Conservation (phyloP, 2,329 filamentous ascomycete species). For the Colletotrichum melonis region DNA sequence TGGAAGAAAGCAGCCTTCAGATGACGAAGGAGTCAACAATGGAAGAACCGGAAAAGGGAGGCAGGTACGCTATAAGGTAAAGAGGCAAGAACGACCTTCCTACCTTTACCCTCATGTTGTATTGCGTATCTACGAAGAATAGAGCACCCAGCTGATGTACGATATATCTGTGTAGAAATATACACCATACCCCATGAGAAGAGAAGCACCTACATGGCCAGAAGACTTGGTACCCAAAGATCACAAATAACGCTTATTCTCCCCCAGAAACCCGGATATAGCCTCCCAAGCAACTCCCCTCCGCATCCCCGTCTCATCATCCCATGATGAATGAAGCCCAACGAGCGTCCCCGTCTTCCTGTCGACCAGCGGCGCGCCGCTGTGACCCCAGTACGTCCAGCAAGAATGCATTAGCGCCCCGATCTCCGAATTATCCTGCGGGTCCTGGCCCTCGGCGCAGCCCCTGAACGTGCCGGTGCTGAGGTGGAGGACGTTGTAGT, state of each 20-base stretch:
- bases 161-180: too few species aligned
- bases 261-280: slow-evolving; percentile 50
- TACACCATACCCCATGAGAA: too few species aligned
- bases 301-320: slow-evolving; percentile 62
- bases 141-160: not conserved
- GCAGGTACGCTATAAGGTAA: not conserved
- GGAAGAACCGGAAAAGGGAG: not conserved
- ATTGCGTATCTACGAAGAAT: not conserved
- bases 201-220: not conserved
- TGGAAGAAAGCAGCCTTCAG: not conserved
- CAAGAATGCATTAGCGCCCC: slow-evolving; percentile 63
- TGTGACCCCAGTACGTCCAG: slow-evolving; percentile 70
- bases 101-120: not conserved
- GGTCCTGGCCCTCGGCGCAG: slow-evolving; percentile 49
- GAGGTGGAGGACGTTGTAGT: slow-evolving; percentile 60
- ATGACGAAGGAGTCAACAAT: not conserved
- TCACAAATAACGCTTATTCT: slow-evolving; percentile 1
- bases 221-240: not conserved
- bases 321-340: slow-evolving; percentile 66
- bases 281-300: slow-evolving; percentile 60
- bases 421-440: slow-evolving; percentile 63
- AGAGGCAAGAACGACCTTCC: not conserved
- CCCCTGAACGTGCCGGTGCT: slow-evolving; percentile 56
- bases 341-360: slow-evolving; percentile 51
- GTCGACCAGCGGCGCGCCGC: slow-evolving; percentile 60